phyloP scores from a whole-genome alignment of 2,329 filamentous ascomycete species.

The Fusarium siculi region DNA sequence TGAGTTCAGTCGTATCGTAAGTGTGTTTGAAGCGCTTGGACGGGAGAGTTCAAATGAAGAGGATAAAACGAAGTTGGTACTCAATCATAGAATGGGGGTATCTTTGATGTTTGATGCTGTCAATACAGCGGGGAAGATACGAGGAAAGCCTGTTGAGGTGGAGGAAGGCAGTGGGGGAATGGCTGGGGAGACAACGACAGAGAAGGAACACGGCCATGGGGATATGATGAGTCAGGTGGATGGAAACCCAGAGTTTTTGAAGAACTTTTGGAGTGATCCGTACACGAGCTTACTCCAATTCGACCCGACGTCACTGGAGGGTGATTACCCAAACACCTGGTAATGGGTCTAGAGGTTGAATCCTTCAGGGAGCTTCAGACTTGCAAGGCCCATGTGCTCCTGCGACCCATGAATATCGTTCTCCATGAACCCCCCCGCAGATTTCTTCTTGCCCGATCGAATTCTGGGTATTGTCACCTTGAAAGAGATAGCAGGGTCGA shows the following conservation, averaged over 20 bases:
- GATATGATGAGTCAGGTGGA: slow-evolving; percentile 1
- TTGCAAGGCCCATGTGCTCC: slow-evolving; percentile 33
- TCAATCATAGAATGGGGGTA: slow-evolving; percentile 33
- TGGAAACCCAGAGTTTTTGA: slow-evolving; percentile 1
- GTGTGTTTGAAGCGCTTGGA: slow-evolving; percentile 24
- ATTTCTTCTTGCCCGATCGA: slow-evolving; percentile 16
- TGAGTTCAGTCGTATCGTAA: slow-evolving; percentile 18
- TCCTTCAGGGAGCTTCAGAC: neutral
- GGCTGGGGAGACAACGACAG: neutral
- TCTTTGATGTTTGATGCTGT: slow-evolving; percentile 24
- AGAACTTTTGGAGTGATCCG: slow-evolving; percentile 28
- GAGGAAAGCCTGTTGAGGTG: slow-evolving; percentile 17
- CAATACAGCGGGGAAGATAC: slow-evolving; percentile 20
- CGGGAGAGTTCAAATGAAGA: neutral
- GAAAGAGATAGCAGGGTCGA: slow-evolving; percentile 58
- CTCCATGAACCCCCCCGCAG: slow-evolving; percentile 38
- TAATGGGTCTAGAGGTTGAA: neutral
- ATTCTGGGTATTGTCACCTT: slow-evolving; percentile 48
- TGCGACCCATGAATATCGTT: slow-evolving; percentile 39
- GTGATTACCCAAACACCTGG: neutral
- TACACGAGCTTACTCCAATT: slow-evolving; percentile 25
- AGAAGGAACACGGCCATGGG: neutral
- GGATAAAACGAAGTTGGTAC: neutral
- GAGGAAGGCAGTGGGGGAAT: neutral
- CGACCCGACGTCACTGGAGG: neutral